Conservation (phyloP, 2,329 filamentous ascomycete species). For the Diaporthe caulivora region DNA sequence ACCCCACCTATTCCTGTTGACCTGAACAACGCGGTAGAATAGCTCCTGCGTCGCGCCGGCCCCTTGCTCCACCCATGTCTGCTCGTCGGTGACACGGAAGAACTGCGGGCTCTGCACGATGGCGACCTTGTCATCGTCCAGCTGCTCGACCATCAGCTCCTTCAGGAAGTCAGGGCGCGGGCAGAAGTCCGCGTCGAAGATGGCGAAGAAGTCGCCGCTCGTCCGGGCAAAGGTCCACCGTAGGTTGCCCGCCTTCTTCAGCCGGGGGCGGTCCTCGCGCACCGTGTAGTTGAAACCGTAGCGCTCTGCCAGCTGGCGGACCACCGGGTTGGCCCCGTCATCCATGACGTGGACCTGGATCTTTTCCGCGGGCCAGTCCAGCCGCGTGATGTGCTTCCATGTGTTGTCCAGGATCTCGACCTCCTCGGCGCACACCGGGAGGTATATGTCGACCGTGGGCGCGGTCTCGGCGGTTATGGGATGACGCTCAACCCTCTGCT, state of each 20-base stretch:
- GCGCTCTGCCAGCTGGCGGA: constrained; percentile 47
- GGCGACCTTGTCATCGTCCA: constrained; percentile 53
- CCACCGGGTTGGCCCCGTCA: constrained; percentile 50
- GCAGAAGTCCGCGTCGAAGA: constrained; percentile 59
- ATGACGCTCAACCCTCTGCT: constrained; percentile 47
- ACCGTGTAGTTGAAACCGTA: constrained; percentile 56
- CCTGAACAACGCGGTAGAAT: constrained; percentile 57
- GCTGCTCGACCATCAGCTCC: constrained; percentile 54
- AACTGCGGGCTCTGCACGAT: constrained; percentile 58
- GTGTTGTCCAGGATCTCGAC: constrained; percentile 55
- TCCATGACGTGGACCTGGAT: constrained; percentile 56
- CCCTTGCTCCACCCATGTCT: constrained; percentile 59
- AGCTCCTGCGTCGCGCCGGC: constrained; percentile 56
- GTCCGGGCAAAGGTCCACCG: constrained; percentile 56
- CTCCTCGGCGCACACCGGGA: constrained; percentile 57
- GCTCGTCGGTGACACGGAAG: constrained; percentile 53
- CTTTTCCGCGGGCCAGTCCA: constrained; percentile 53
- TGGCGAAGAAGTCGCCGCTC: constrained; percentile 54
- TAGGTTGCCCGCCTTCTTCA: constrained; percentile 58
- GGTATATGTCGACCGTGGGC: constrained; percentile 55
- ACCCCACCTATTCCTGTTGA: constrained; percentile 55
- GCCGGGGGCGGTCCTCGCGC: constrained; percentile 54
- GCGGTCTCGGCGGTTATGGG: constrained; percentile 50
- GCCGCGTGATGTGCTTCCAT: constrained; percentile 49
- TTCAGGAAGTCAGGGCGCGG: constrained; percentile 54